These are phyloP conservation scores for Ascochyta fabae DNA, from an alignment of 2,329 filamentous ascomycete genomes.

Conservation along the genomic window DNA sequence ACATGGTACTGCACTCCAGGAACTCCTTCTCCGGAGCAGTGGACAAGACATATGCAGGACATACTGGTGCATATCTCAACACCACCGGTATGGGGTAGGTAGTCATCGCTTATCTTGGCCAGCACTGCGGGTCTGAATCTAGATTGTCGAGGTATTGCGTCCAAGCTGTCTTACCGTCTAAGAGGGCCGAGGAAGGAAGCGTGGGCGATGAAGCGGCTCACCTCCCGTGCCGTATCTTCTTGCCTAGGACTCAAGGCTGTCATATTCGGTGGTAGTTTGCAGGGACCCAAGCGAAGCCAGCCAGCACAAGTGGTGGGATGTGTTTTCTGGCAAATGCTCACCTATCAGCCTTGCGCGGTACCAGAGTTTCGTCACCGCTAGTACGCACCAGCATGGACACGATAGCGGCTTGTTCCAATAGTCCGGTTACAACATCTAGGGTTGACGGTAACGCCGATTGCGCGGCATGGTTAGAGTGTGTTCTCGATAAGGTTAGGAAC, in stretches of 20 bases:
- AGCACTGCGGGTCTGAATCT: background rate
- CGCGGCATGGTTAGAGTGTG: conserved; percentile 1
- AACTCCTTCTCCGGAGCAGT: background rate
- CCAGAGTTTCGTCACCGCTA: conserved; percentile 6
- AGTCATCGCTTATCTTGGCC: background rate
- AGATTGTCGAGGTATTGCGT: background rate
- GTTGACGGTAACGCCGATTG: conserved; percentile 6
- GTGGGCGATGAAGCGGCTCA: background rate
- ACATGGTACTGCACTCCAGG: background rate
- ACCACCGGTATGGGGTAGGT: background rate
- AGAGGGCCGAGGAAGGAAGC: background rate
- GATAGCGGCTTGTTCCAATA: conserved; percentile 12
- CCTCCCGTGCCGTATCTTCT: background rate
- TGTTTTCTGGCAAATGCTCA: background rate
- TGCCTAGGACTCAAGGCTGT: background rate
- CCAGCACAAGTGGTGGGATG: conserved; percentile 4
- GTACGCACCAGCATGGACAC: background rate
- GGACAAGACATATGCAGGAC: background rate
- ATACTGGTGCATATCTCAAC: background rate
- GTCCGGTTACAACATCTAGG: conserved; percentile 7
- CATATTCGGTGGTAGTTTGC: background rate
- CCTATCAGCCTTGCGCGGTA: conserved; percentile 12
- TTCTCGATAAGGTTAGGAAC: background rate
- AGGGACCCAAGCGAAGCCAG: background rate
- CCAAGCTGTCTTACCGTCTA: background rate